phyloP scores from a whole-genome alignment of 495 filamentous ascomycete genomes.

The Penicillium bialowiezense region DNA sequence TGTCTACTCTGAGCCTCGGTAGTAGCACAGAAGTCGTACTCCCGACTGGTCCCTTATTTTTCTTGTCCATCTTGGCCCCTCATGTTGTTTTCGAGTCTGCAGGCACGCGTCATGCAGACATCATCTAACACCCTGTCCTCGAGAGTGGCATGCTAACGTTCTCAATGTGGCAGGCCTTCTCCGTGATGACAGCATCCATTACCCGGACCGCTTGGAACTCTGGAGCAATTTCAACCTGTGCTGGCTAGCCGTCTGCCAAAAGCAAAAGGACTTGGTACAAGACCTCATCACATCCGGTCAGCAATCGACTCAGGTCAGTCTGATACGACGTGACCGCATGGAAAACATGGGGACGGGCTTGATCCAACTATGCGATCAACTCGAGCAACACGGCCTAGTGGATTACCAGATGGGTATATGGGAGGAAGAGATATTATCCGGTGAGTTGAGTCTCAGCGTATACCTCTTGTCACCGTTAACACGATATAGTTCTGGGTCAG shows the following conservation, averaged over 20 bases:
- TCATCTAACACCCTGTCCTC: conserved; percentile 10
- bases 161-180: conserved; percentile 55
- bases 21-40: conserved; percentile 13
- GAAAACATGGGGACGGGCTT: conserved; percentile 79
- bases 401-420: conserved; percentile 97
- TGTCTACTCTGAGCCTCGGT: background rate
- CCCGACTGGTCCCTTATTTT: conserved; percentile 17
- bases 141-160: conserved; percentile 24
- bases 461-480: background rate
- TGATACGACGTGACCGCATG: conserved; percentile 67
- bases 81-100: conserved; percentile 6
- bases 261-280: conserved; percentile 73
- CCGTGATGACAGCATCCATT: conserved; percentile 70
- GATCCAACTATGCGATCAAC: conserved; percentile 74
- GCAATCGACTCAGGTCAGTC: conserved; percentile 56
- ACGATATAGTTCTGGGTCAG: conserved; percentile 56
- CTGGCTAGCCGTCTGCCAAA: conserved; percentile 85
- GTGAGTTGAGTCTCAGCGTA: conserved; percentile 47
- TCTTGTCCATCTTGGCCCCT: conserved; percentile 12
- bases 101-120: conserved; percentile 21
- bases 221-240: conserved; percentile 96
- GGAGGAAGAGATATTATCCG: conserved; percentile 85
- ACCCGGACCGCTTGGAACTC: conserved; percentile 69
- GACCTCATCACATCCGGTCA: conserved; percentile 58
- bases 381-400: conserved; percentile 87